phyloP scores from a whole-genome alignment of 495 filamentous ascomycete species.

The Collariella sp. region DNA sequence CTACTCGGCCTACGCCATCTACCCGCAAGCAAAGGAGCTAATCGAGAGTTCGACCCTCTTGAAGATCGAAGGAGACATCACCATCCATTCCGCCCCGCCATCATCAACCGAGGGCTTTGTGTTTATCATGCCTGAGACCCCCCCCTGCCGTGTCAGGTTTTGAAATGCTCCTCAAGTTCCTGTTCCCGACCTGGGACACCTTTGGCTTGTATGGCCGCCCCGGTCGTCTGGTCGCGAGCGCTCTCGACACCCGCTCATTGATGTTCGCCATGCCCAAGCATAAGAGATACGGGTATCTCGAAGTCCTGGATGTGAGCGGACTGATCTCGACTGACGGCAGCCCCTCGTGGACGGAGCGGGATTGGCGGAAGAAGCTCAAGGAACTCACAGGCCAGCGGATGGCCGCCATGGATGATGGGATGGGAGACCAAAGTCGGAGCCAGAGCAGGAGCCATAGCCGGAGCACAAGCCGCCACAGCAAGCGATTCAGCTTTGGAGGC shows the following conservation, averaged over 20 bases:
- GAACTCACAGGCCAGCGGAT: constrained; percentile 80
- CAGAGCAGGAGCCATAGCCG: constrained; percentile 45
- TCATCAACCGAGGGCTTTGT: constrained; percentile 83
- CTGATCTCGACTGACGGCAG: constrained; percentile 73
- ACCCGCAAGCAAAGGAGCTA: constrained; percentile 83
- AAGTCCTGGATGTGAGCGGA: constrained; percentile 71
- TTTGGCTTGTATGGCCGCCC: constrained; percentile 91
- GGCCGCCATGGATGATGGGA: constrained; percentile 42
- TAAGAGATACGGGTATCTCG: constrained; percentile 81
- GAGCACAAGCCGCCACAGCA: constrained; percentile 50
- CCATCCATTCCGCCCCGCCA: constrained; percentile 65
- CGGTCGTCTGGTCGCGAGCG: constrained; percentile 75
- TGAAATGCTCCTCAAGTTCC: constrained; percentile 90
- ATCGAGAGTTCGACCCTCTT: constrained; percentile 92
- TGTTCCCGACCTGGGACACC: constrained; percentile 91
- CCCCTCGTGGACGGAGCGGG: constrained; percentile 71
- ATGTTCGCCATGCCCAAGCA: constrained; percentile 98
- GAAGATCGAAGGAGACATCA: constrained; percentile 88
- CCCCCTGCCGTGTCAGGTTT: constrained; percentile 86
- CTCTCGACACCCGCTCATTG: constrained; percentile 73
- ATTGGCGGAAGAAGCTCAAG: constrained; percentile 86
- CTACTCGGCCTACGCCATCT: constrained; percentile 89
- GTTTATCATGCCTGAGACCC: constrained; percentile 94
- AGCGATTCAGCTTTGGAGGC: constrained; percentile 57
- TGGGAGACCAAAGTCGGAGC: constrained; percentile 30